These are phyloP conservation scores for Neofusicoccum laricinum DNA, from an alignment of 2,329 filamentous ascomycete species.

Conservation along the genomic window DNA sequence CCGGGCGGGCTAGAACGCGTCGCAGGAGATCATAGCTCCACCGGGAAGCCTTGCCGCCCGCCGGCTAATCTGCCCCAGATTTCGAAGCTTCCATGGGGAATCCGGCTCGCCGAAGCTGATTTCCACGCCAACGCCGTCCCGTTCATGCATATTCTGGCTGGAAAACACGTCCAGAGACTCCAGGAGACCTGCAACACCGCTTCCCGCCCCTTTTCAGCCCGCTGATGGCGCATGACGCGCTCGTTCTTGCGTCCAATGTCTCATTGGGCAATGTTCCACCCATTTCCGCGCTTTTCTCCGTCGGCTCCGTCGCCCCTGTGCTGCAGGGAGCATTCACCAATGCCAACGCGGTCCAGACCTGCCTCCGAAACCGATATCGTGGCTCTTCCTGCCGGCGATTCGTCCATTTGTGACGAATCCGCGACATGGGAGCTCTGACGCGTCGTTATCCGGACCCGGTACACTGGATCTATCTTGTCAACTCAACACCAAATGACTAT, in stretches of 20 bases:
- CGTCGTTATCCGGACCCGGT: background rate
- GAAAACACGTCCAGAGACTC: background rate
- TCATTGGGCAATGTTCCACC: background rate
- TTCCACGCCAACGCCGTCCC: background rate
- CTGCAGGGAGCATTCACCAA: background rate
- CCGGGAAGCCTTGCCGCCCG: slow-evolving; percentile 1
- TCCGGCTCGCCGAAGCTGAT: background rate
- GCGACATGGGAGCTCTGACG: background rate
- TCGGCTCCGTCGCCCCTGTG: background rate
- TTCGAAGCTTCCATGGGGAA: slow-evolving; percentile 4
- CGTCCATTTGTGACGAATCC: background rate
- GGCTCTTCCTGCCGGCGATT: background rate
- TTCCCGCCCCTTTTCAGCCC: background rate
- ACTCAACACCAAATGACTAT: slow-evolving; percentile 1
- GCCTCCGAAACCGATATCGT: background rate
- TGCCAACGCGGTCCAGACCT: slow-evolving; percentile 7
- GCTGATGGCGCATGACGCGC: background rate
- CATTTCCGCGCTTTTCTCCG: slow-evolving; percentile 10
- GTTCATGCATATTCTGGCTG: background rate
- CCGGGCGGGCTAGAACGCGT: slow-evolving; percentile 4
- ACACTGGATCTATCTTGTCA: background rate
- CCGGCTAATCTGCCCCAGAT: slow-evolving; percentile 13
- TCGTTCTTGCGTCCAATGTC: background rate
- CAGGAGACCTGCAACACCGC: background rate
- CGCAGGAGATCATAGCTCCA: slow-evolving; percentile 14